Evolutionary conservation across 176 grass and related monocot species (phyloP).

Genomic region (Calamus simplicifolius): DNA sequence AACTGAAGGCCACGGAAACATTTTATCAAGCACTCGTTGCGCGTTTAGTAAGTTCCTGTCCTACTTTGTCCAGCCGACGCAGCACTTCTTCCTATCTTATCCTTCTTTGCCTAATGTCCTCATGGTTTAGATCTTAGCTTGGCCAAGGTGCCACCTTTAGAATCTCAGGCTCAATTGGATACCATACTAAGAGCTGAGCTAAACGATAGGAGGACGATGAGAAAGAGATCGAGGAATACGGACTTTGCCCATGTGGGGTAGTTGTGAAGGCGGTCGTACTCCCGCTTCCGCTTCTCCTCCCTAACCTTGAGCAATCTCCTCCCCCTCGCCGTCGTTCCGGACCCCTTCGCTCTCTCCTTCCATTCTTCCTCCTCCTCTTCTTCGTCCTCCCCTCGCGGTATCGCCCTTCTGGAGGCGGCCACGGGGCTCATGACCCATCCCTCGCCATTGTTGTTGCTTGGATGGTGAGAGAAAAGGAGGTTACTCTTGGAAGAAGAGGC

Average conservation of each 20-base stretch:
- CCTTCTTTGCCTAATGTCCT: too few relatives aligned
- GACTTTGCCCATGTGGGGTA: constrained; percentile 92
- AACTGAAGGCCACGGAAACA: background rate
- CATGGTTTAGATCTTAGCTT: too few relatives aligned
- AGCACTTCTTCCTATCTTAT: background rate
- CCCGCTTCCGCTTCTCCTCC: constrained; percentile 64
- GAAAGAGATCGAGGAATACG: constrained; percentile 7
- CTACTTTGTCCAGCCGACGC: background rate
- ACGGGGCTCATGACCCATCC: too few relatives aligned
- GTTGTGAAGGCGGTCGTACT: constrained; percentile 52
- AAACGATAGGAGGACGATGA: background rate
- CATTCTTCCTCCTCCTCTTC: constrained; percentile 8
- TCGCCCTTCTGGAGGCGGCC: too few relatives aligned
- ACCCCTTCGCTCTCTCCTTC: constrained; percentile 21
- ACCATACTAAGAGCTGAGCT: background rate
- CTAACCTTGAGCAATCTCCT: constrained; percentile 76
- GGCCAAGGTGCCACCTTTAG: too few relatives aligned
- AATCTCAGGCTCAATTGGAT: background rate
- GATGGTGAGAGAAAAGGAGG: too few relatives aligned
- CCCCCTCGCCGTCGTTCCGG: constrained; percentile 57
- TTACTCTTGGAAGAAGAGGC: too few relatives aligned
- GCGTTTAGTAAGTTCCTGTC: background rate
- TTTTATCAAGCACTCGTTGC: constrained; percentile 1
- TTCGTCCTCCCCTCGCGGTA: background rate
- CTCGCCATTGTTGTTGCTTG: too few relatives aligned